Evolutionary conservation across 768 basidiomycete genomes (phyloP).

Genomic region (Hygrocybe coccinea): DNA sequence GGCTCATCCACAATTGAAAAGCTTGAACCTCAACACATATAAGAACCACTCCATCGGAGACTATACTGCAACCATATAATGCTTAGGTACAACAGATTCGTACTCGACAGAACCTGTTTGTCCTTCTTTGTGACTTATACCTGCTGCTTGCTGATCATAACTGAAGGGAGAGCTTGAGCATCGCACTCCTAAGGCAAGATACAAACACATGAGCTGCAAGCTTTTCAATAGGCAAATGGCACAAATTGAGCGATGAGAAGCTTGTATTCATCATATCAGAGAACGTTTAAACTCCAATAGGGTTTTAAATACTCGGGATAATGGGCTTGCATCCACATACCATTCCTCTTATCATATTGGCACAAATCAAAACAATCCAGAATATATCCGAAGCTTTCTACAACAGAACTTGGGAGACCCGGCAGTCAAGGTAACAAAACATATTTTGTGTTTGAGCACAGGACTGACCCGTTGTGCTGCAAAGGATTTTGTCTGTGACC

Average conservation of each 20-base stretch:
- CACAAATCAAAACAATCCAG: background rate
- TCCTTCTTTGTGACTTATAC: background rate
- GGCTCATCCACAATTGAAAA: background rate
- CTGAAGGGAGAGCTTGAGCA: constrained; percentile 17
- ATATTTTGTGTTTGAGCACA: background rate
- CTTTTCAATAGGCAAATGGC: constrained; percentile 8
- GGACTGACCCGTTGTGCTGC: background rate
- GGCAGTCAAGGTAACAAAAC: constrained; percentile 5
- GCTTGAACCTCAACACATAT: constrained; percentile 5
- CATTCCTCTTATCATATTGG: background rate
- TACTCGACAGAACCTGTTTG: background rate
- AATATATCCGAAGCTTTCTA: background rate
- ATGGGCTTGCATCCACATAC: background rate
- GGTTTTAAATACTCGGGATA: background rate
- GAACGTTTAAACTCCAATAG: background rate
- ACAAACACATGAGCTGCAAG: constrained; percentile 9
- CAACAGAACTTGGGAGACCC: constrained; percentile 3
- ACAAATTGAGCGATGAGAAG: constrained; percentile 10
- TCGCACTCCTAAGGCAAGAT: constrained; percentile 9
- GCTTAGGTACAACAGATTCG: background rate
- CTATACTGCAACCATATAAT: constrained; percentile 1
- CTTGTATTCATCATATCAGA: constrained; percentile 5
- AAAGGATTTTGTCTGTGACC: constrained; percentile 25
- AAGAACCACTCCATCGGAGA: constrained; percentile 8
- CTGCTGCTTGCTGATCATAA: background rate